phyloP scores from a whole-genome alignment of 2,329 filamentous ascomycete genomes.

The Arthroderma uncinatum region DNA sequence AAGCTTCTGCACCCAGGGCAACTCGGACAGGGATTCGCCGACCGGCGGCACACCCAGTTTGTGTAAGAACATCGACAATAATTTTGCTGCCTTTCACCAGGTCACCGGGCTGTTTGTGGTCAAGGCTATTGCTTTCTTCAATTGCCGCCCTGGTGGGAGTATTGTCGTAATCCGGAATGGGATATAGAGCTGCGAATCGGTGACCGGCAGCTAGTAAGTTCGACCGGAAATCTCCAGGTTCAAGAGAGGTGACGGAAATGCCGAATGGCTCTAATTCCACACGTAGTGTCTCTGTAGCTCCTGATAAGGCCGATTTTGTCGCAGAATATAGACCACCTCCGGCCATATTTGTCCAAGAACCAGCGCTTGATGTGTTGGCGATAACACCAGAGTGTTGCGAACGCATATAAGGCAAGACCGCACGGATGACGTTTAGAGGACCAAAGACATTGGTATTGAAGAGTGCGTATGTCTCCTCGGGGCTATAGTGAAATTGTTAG shows the following conservation, averaged over 20 bases:
- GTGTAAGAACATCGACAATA: slow-evolving; percentile 46
- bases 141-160: slow-evolving; percentile 8
- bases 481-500: slow-evolving; percentile 8
- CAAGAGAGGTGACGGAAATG: slow-evolving; percentile 14
- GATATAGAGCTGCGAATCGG: slow-evolving; percentile 9
- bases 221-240: slow-evolving; percentile 17
- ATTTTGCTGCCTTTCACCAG: slow-evolving; percentile 43
- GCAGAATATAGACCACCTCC: slow-evolving; percentile 26
- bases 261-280: slow-evolving; percentile 14
- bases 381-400: slow-evolving; percentile 24
- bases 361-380: slow-evolving; percentile 29
- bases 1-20: slow-evolving; percentile 44
- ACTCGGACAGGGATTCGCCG: slow-evolving; percentile 44
- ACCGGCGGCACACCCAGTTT: slow-evolving; percentile 38
- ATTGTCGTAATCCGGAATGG: slow-evolving; percentile 15
- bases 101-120: slow-evolving; percentile 47
- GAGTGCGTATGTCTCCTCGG: slow-evolving; percentile 19
- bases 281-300: slow-evolving; percentile 16
- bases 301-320: slow-evolving; percentile 27
- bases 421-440: slow-evolving; percentile 27
- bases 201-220: slow-evolving; percentile 13
- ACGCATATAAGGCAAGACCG: slow-evolving; percentile 30
- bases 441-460: slow-evolving; percentile 33
- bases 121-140: slow-evolving; percentile 23
- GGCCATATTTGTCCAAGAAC: slow-evolving; percentile 20